A percentile compares a stretch with the other conserved stretches of the same genome.
phyloP scores from a whole-genome alignment of 306 rosid genomes.

The Mimosa bimucronata region DNA sequence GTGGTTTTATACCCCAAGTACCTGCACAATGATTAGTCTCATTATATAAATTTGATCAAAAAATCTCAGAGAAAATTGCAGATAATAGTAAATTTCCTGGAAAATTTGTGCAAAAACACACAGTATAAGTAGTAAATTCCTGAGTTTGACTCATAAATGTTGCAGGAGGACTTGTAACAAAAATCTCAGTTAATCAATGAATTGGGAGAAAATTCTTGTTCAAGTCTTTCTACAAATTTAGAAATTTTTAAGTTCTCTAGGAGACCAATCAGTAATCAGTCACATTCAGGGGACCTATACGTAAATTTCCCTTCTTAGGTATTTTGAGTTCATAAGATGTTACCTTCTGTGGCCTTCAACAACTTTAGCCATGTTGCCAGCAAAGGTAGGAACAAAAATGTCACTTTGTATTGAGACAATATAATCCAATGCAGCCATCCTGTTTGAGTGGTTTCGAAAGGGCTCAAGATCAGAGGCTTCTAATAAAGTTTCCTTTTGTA shows the following conservation, averaged over 20 bases:
- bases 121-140: neutral
- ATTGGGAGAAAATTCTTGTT: neutral
- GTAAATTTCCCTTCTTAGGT: neutral
- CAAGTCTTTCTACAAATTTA: neutral
- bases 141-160: neutral
- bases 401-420: constrained; percentile 68
- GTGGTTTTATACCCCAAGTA: constrained; percentile 67
- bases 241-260: neutral
- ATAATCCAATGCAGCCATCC: constrained; percentile 80
- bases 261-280: neutral
- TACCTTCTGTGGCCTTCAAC: constrained; percentile 77
- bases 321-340: neutral
- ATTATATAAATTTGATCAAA: constrained; percentile 9
- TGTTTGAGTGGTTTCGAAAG: constrained; percentile 65
- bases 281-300: neutral
- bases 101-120: neutral
- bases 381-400: constrained; percentile 65
- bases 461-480: constrained; percentile 57
- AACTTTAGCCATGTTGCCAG: constrained; percentile 77
- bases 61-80: neutral
- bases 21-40: constrained; percentile 38
- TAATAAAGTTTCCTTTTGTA: constrained; percentile 49
- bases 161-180: neutral
- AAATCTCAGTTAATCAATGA: neutral
- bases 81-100: neutral